Base-by-base conservation (phyloP, 805 yeast genomes). In the Zygosaccharomyces bisporus region DNA sequence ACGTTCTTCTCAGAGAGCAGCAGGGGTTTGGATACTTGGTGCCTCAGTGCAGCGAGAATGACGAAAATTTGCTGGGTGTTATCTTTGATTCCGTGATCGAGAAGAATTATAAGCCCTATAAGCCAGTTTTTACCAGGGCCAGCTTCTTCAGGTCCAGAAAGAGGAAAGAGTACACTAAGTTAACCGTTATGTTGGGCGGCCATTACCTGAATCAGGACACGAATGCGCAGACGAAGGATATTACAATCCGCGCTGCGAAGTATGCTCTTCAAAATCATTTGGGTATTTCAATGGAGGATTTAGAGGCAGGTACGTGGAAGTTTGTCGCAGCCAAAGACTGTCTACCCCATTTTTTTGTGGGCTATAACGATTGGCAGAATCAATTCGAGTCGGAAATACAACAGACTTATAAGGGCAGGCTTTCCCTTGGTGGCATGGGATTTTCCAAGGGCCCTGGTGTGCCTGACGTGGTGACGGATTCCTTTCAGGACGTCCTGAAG, bases 181-280 rank as follows among this genome's bases (percentile, higher is more conserved):
- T 90, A 44, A 93, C 99, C 0, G 75, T 87, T 19, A 91, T 91
- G 97, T 67, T 89, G 54, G 97, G 97, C 4, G 97, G 97, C 0
- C 86, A 84, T 56, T 72, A 66, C 44, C 73, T 78, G 69, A 47
- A 62, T 21, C 40, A 61, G 24, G 67, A 64, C 40, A 36, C 45
- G 4, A 40, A 39, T 8, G 44, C 55, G 4, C 58, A 54, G 18
- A 42, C 51, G n/a, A 44, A 53, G 17, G 47, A 53, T 2, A 29
- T 46, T 12, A 52, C 50, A 31, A 54, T 57, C 24, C 18, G 44
- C 4, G 49, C 61, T 3, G 73, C 76, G 1, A 61, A 69, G 23
- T 47, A 53, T 4, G 74, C 71, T 3, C 57, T 81, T 10, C 46
- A 57, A 42, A 59, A 64, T 34, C 73, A 74, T 33, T 47, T 79